Conservation (phyloP, 2,329 filamentous ascomycete species). For the Claviceps pazoutovae region DNA sequence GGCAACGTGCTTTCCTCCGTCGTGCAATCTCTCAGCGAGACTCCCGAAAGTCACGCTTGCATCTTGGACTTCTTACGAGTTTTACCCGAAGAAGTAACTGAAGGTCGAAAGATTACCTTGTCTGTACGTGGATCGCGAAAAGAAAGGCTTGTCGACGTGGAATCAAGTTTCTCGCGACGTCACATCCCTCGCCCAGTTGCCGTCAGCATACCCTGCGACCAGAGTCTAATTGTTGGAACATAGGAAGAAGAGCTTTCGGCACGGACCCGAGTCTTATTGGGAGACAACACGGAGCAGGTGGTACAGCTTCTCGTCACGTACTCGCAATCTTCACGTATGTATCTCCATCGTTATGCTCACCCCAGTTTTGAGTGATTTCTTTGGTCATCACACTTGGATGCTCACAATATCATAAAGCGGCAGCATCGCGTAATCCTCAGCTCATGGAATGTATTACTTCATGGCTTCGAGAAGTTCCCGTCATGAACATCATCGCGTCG, state of each 20-base stretch:
- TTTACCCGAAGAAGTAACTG: constrained; percentile 94
- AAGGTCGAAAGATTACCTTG: constrained; percentile 98
- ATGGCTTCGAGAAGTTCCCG: constrained; percentile 86
- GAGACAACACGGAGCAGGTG: constrained; percentile 81
- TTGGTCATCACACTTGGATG: neutral
- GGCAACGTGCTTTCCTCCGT: constrained; percentile 80
- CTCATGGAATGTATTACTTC: constrained; percentile 92
- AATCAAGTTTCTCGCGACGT: constrained; percentile 18
- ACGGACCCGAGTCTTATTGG: constrained; percentile 78
- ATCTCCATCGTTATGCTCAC: neutral
- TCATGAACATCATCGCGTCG: constrained; percentile 70
- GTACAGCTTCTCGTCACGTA: constrained; percentile 80
- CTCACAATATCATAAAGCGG: constrained; percentile 30
- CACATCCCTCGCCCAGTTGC: constrained; percentile 19
- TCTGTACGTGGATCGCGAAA: constrained; percentile 70
- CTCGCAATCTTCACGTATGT: constrained; percentile 75
- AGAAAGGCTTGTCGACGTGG: constrained; percentile 28
- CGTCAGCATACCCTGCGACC: constrained; percentile 15
- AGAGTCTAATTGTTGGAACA: constrained; percentile 28
- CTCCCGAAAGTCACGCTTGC: constrained; percentile 66
- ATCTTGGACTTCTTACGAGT: constrained; percentile 94
- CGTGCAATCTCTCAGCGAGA: constrained; percentile 62
- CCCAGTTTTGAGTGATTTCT: neutral
- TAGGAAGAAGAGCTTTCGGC: constrained; percentile 89
- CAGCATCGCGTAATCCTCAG: constrained; percentile 73